phyloP scores from a whole-genome alignment of 768 basidiomycete genomes.

The Pisolithus microcarpus region DNA sequence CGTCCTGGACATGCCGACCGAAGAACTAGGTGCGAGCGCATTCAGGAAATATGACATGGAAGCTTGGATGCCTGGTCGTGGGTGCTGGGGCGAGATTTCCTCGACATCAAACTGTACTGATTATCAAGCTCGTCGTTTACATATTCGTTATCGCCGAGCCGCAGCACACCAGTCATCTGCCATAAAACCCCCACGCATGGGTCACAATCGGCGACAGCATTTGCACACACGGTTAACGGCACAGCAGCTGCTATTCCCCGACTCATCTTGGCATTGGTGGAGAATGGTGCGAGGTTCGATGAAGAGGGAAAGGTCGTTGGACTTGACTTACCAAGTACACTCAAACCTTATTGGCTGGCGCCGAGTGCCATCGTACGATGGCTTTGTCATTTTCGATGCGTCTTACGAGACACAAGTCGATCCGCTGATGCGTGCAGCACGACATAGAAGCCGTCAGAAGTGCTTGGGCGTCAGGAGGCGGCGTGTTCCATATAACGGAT shows the following conservation, averaged over 20 bases:
- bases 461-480: too few relatives aligned
- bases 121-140: conserved; percentile 88
- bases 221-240: conserved; percentile 93
- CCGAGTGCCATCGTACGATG: conserved; percentile 39
- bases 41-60: conserved; percentile 97
- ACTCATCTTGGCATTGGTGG: conserved; percentile 82
- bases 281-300: conserved; percentile 78
- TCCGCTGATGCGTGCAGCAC: too few relatives aligned
- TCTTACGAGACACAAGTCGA: too few relatives aligned
- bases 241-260: conserved; percentile 94
- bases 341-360: conserved; percentile 71
- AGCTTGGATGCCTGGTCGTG: conserved; percentile 98
- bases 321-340: conserved; percentile 54
- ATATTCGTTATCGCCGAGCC: conserved; percentile 59
- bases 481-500: too few relatives aligned
- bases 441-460: too few relatives aligned
- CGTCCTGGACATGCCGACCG: conserved; percentile 93
- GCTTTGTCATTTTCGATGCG: conserved; percentile 21
- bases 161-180: conserved; percentile 6
- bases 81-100: conserved; percentile 95
- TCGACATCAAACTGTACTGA: conserved; percentile 97
- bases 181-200: conserved; percentile 26
- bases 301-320: conserved; percentile 45
- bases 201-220: conserved; percentile 33
- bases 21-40: conserved; percentile 92